Percentiles rank a stretch among this genome's conserved stretches.
Evolutionary conservation across 768 basidiomycete genomes (phyloP).

Genomic region (Daedaleopsis nitida): DNA sequence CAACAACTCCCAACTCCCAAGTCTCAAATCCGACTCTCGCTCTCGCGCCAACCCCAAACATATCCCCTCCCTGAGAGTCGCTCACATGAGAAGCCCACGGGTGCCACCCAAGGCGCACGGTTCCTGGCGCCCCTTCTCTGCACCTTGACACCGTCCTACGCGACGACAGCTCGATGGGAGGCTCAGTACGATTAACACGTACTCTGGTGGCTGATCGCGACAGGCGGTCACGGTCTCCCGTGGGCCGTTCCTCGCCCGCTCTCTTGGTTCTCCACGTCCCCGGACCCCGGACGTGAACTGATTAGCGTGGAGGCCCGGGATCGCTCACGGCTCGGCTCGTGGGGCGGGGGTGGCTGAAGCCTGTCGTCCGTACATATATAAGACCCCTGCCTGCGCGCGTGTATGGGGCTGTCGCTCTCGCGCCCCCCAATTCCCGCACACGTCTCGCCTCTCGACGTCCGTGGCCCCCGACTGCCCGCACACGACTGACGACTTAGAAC

Average conservation of each 20-base stretch:
- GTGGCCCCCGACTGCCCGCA: background rate
- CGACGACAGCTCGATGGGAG: background rate
- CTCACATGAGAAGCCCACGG: conserved; percentile 5
- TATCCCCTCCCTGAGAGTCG: background rate
- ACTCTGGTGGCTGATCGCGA: background rate
- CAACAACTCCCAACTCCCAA: background rate
- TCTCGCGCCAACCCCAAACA: background rate
- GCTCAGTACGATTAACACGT: background rate
- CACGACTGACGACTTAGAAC: background rate
- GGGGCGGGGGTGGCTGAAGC: background rate
- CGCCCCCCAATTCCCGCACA: conserved; percentile 1
- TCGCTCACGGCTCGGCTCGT: background rate
- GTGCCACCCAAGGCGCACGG: background rate
- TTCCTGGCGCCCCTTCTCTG: background rate
- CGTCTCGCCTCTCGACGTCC: background rate
- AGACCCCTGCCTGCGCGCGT: background rate
- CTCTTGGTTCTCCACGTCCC: no score
- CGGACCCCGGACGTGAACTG: background rate
- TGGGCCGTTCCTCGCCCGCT: background rate
- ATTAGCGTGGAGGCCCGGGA: conserved; percentile 6
- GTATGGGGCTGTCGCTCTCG: background rate
- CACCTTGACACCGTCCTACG: background rate
- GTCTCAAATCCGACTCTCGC: background rate
- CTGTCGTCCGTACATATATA: conserved; percentile 1
- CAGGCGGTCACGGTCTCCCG: background rate